phyloP scores from a whole-genome alignment of 495 filamentous ascomycete species.

The Letharia lupina region DNA sequence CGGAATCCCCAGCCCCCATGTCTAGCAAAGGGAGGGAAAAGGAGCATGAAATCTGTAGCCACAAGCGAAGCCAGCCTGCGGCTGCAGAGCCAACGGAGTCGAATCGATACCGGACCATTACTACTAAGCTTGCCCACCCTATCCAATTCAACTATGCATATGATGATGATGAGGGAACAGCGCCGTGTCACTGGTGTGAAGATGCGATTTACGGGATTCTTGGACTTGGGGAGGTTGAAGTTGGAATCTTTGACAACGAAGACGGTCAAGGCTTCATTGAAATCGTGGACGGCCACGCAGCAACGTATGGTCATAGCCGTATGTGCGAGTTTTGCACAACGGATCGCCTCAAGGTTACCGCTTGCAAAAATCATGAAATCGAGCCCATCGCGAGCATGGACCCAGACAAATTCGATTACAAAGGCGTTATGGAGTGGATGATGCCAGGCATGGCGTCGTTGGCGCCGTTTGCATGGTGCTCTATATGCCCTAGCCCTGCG shows the following conservation, averaged over 20 bases:
- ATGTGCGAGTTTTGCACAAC: constrained; percentile 37
- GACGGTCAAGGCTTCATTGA: constrained; percentile 30
- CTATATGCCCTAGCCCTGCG: constrained; percentile 35
- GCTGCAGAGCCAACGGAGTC: background rate
- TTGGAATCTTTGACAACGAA: constrained; percentile 28
- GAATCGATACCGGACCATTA: constrained; percentile 21
- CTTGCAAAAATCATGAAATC: constrained; percentile 31
- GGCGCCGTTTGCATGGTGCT: constrained; percentile 33
- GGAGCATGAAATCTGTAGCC: background rate
- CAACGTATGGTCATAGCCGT: constrained; percentile 26
- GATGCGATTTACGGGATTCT: constrained; percentile 32
- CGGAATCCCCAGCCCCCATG: background rate
- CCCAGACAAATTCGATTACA: constrained; percentile 23
- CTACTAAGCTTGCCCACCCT: constrained; percentile 35
- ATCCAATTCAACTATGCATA: constrained; percentile 33
- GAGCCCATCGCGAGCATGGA: constrained; percentile 22
- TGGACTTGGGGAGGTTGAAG: constrained; percentile 29
- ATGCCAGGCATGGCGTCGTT: constrained; percentile 14
- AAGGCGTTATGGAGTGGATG: constrained; percentile 27
- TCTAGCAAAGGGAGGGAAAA: background rate
- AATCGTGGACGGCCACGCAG: constrained; percentile 29
- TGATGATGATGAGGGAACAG: background rate
- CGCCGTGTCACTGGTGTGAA: constrained; percentile 37
- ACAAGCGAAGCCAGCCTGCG: background rate
- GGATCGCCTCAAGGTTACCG: constrained; percentile 28